phyloP scores from a whole-genome alignment of 139 green algal species.

The Marvania coccoides region DNA sequence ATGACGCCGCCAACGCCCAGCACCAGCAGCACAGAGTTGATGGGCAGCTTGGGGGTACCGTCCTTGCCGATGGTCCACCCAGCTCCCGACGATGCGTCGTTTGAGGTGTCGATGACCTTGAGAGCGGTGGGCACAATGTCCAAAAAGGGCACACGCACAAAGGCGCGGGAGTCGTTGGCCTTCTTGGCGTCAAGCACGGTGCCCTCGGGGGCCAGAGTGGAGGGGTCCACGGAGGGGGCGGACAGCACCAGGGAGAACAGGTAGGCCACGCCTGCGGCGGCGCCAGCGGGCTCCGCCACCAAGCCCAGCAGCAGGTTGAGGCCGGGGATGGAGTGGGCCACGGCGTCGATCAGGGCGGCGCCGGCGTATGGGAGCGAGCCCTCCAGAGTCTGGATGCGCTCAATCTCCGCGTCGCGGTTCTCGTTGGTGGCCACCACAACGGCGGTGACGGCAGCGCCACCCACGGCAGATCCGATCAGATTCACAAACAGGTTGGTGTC shows the following conservation, averaged over 20 bases:
- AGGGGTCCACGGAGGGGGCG: constrained; percentile 44
- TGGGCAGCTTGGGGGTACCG: constrained; percentile 57
- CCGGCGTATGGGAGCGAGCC: constrained; percentile 30
- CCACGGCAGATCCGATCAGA: background rate
- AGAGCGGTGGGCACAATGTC: constrained; percentile 50
- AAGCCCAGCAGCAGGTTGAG: constrained; percentile 49
- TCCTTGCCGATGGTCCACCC: constrained; percentile 48
- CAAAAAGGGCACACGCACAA: constrained; percentile 54
- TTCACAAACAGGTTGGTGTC: constrained; percentile 14
- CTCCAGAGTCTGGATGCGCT: constrained; percentile 37
- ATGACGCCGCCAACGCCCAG: constrained; percentile 55
- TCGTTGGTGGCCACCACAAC: constrained; percentile 45
- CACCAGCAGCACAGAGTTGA: constrained; percentile 60
- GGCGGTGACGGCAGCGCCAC: constrained; percentile 16
- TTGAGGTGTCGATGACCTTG: constrained; percentile 49
- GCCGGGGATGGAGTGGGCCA: constrained; percentile 52
- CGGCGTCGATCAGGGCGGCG: constrained; percentile 39
- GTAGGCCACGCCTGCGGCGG: constrained; percentile 56
- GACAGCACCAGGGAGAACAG: constrained; percentile 60
- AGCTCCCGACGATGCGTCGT: constrained; percentile 42
- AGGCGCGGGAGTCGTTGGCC: constrained; percentile 39
- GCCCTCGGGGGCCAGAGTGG: constrained; percentile 57
- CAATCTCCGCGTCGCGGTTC: constrained; percentile 48
- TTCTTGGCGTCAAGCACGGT: constrained; percentile 59
- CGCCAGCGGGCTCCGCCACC: constrained; percentile 45